Conservation (phyloP, 2,329 filamentous ascomycete genomes). For the Fonsecaea monophora region DNA sequence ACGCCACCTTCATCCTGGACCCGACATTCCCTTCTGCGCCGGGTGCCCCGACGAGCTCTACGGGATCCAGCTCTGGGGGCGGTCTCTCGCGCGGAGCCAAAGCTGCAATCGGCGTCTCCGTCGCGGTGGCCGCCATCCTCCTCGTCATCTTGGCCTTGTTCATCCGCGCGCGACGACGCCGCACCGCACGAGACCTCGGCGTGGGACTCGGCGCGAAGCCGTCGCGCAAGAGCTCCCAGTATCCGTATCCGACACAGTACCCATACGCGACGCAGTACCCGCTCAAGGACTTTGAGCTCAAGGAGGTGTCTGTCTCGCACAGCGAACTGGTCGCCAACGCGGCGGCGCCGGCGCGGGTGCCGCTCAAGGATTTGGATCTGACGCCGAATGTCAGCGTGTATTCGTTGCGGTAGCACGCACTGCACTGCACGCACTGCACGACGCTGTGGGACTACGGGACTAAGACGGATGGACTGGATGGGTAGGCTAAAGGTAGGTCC, state of each 20-base stretch:
- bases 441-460: no score
- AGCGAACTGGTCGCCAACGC: constrained; percentile 16
- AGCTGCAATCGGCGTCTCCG: constrained; percentile 15
- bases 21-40: constrained; percentile 16
- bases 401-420: constrained; percentile 2
- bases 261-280: constrained; percentile 1
- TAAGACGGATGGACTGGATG: no score
- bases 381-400: constrained; percentile 9
- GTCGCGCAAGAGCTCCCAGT: not conserved
- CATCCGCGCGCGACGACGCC: not conserved
- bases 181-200: constrained; percentile 8
- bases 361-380: constrained; percentile 9
- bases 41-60: not conserved
- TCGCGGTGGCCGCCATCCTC: constrained; percentile 1
- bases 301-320: constrained; percentile 11
- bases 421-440: not conserved
- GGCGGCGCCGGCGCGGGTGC: constrained; percentile 2
- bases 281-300: constrained; percentile 7
- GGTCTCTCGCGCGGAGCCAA: constrained; percentile 20
- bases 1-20: constrained; percentile 14
- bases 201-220: not conserved
- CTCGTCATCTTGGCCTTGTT: constrained; percentile 1
- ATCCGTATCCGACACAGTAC: not conserved
- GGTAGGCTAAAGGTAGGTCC: no score
- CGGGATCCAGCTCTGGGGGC: not conserved